phyloP scores from a whole-genome alignment of 192 early-diverging fungal genomes.

The Coemansia sp. region DNA sequence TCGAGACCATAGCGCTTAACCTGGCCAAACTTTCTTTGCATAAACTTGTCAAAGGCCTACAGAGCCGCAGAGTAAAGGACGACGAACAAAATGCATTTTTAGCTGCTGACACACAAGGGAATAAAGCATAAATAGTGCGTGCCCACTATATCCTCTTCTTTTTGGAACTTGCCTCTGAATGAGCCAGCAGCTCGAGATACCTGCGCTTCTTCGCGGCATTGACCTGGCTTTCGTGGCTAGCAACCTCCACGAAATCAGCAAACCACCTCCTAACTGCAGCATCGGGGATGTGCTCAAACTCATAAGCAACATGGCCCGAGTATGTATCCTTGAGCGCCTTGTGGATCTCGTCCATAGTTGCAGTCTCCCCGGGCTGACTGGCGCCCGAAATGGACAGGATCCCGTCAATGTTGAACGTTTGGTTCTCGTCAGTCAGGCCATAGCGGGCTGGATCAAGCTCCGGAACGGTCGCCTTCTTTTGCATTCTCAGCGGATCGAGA shows the following conservation, averaged over 20 bases:
- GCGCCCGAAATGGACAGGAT: constrained; percentile 65
- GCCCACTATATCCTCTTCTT: neutral
- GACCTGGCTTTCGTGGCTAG: constrained; percentile 15
- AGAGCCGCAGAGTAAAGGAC: neutral
- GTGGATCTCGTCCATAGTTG: constrained; percentile 69
- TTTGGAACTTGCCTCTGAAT: constrained; percentile 66
- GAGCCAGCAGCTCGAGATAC: constrained; percentile 75
- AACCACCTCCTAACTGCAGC: constrained; percentile 88
- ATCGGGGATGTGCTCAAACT: constrained; percentile 93
- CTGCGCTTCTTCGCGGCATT: constrained; percentile 63
- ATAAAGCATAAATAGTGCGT: constrained; percentile 2
- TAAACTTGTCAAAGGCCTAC: constrained; percentile 95
- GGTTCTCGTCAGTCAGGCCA: constrained; percentile 63
- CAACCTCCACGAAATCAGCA: constrained; percentile 77
- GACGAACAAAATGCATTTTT: neutral
- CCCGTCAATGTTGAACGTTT: constrained; percentile 69
- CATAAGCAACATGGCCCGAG: constrained; percentile 87
- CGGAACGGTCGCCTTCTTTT: constrained; percentile 52
- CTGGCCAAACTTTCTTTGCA: constrained; percentile 95
- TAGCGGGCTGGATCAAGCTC: constrained; percentile 87
- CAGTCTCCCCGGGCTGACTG: constrained; percentile 43
- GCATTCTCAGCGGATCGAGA: constrained; percentile 85
- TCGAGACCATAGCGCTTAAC: constrained; percentile 97
- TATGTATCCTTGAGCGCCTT: constrained; percentile 72
- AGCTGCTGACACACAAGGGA: neutral